Evolutionary conservation across 2,329 filamentous ascomycete genomes (phyloP).

Genomic region (Setomelanomma holmii): DNA sequence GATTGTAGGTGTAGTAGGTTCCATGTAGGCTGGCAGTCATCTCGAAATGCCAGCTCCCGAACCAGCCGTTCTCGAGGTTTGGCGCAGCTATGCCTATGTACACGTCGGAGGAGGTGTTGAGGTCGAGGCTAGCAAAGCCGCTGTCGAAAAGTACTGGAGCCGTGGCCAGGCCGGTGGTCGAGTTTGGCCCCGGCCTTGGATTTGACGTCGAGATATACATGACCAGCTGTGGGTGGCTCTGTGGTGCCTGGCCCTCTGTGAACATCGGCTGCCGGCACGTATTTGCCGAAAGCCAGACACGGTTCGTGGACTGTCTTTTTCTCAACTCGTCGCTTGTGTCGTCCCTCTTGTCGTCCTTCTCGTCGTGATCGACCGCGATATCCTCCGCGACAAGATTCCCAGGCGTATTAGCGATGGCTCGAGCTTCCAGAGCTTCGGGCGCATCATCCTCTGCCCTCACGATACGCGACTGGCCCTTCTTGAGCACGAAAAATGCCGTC

Average conservation of each 20-base stretch:
- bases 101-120: slow-evolving; percentile 70
- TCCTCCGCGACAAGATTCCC: background rate
- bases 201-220: slow-evolving; percentile 80
- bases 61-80: slow-evolving; percentile 63
- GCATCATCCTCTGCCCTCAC: slow-evolving; percentile 37
- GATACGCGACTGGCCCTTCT: slow-evolving; percentile 61
- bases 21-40: slow-evolving; percentile 82
- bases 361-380: slow-evolving; percentile 7
- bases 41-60: slow-evolving; percentile 78
- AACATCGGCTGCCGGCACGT: slow-evolving; percentile 79
- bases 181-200: slow-evolving; percentile 69
- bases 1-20: slow-evolving; percentile 73
- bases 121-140: slow-evolving; percentile 72
- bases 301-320: slow-evolving; percentile 41
- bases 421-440: slow-evolving; percentile 36
- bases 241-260: slow-evolving; percentile 54
- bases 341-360: background rate
- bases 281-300: slow-evolving; percentile 83
- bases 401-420: slow-evolving; percentile 18
- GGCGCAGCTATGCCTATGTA: slow-evolving; percentile 80
- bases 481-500: slow-evolving; percentile 70
- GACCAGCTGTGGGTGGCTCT: slow-evolving; percentile 68
- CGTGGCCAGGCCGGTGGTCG: slow-evolving; percentile 54
- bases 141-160: slow-evolving; percentile 62
- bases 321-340: slow-evolving; percentile 15